phyloP scores from a whole-genome alignment of 208 protist species.

The Trypanosoma avium region DNA sequence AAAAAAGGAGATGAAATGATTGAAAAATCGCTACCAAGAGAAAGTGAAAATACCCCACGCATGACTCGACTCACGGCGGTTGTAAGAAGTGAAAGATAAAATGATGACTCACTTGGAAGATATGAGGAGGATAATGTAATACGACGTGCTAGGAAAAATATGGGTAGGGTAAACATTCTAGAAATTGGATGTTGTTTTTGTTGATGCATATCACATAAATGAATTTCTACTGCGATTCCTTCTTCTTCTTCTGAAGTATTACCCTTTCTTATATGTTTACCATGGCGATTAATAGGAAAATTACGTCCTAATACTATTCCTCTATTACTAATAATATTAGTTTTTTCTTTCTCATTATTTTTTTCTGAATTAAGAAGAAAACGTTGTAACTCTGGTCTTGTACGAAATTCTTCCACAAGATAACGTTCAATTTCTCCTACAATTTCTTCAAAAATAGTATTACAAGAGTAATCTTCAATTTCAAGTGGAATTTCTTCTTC shows the following conservation, averaged over 20 bases:
- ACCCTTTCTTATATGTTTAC: not conserved
- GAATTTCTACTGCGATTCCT: conserved; percentile 59
- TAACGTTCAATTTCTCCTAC: conserved; percentile 59
- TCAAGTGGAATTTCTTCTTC: conserved; percentile 62
- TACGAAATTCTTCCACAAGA: conserved; percentile 43
- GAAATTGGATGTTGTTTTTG: conserved; percentile 43
- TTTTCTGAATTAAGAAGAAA: conserved; percentile 29
- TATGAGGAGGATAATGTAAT: conserved; percentile 33
- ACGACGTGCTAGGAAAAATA: conserved; percentile 71
- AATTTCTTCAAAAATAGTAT: conserved; percentile 61
- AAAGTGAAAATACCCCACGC: conserved; percentile 25
- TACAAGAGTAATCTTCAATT: conserved; percentile 78
- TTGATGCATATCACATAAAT: conserved; percentile 31
- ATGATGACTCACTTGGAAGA: conserved; percentile 51
- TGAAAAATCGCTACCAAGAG: conserved; percentile 13
- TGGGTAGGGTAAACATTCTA: conserved; percentile 54
- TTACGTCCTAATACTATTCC: conserved; percentile 15
- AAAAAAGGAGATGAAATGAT: conserved; percentile 45
- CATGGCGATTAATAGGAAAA: conserved; percentile 1
- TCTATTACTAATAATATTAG: not conserved
- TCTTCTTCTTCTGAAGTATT: not conserved
- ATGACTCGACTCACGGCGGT: conserved; percentile 65
- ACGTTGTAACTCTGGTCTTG: conserved; percentile 33
- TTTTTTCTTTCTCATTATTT: not conserved
- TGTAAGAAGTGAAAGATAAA: conserved; percentile 71